These are phyloP conservation scores for Coemansia sp. DNA, from an alignment of 192 early-diverging fungal species.

Conservation along the genomic window DNA sequence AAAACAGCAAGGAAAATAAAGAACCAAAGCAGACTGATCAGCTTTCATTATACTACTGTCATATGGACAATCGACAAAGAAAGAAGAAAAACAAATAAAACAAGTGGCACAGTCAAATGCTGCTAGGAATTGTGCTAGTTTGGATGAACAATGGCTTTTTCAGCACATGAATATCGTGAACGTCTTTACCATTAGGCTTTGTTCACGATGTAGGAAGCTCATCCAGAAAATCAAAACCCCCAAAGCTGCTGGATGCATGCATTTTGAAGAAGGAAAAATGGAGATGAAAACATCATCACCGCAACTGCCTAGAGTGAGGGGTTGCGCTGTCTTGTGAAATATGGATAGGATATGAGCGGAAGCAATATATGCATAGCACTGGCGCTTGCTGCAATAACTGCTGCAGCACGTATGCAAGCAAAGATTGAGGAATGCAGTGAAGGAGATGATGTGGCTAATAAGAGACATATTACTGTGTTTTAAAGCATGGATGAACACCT, in stretches of 20 bases:
- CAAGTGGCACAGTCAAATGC: not conserved
- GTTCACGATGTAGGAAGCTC: not conserved
- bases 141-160: not conserved
- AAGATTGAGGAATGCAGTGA: not conserved
- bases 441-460: conserved; percentile 1
- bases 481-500: not conserved
- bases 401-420: not conserved
- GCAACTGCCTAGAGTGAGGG: too few relatives aligned
- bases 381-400: not conserved
- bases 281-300: not conserved
- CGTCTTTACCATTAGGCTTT: not conserved
- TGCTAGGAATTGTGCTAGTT: not conserved
- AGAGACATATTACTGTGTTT: not conserved
- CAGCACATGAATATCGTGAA: not conserved
- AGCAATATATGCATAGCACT: conserved; percentile 7
- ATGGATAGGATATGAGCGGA: not conserved
- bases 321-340: not conserved
- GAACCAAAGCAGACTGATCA: not conserved
- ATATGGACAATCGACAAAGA: not conserved
- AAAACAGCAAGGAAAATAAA: not conserved
- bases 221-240: not conserved
- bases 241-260: not conserved
- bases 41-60: not conserved
- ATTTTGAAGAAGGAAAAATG: not conserved
- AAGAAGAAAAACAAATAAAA: too few relatives aligned